Conservation (phyloP, 805 yeast genomes). For the Yamadazyma takamatsuzukensis region DNA sequence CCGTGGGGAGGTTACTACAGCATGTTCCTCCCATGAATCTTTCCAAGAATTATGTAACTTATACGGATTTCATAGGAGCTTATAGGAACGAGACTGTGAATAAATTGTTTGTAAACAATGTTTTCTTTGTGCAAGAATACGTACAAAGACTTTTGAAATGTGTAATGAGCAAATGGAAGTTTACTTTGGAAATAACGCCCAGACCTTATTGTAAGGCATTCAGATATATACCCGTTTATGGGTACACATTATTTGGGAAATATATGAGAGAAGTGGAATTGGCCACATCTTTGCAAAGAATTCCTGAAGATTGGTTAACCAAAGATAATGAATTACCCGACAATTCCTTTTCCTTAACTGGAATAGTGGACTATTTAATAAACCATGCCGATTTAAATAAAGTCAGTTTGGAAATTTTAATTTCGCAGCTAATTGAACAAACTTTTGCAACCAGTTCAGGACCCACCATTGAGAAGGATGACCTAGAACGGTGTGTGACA, state of each 20-base stretch:
- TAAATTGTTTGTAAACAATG: constrained; percentile 1
- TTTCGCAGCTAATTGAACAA: background rate
- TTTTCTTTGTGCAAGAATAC: background rate
- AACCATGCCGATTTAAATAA: background rate
- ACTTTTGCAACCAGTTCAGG: constrained; percentile 7
- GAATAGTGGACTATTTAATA: constrained; percentile 1
- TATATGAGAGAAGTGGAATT: constrained; percentile 5
- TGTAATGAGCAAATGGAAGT: constrained; percentile 1
- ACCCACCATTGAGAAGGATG: constrained; percentile 3
- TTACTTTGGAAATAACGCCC: background rate
- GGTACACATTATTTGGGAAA: constrained; percentile 7
- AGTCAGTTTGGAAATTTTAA: constrained; percentile 2
- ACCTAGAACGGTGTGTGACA: background rate
- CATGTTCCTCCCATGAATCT: constrained; percentile 3
- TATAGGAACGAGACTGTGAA: constrained; percentile 1
- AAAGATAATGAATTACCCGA: constrained; percentile 5
- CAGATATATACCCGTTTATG: constrained; percentile 5
- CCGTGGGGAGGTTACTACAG: constrained; percentile 4
- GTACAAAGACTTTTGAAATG: background rate
- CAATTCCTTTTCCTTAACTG: constrained; percentile 4
- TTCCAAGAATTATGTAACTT: background rate
- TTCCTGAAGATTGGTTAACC: constrained; percentile 5
- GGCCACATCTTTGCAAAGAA: background rate
- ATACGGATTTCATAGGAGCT: constrained; percentile 2
- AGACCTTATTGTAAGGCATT: constrained; percentile 5